Conservation (phyloP, 1,139 yeast genomes). For the Magnusiomyces tetraspermus region DNA sequence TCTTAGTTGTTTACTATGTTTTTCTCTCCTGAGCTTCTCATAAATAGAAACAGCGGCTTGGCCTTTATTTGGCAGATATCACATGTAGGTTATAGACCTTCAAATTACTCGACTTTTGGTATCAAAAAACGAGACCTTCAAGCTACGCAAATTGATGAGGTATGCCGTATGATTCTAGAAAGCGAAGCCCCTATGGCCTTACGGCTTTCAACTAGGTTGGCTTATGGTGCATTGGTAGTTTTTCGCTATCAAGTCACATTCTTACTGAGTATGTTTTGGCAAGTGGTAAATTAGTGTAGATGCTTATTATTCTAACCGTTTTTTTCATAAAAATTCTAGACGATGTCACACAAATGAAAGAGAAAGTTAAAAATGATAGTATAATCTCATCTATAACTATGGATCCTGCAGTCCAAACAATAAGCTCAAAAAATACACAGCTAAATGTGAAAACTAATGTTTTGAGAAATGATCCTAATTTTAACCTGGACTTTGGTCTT, state of each 20-base stretch:
- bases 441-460: background rate
- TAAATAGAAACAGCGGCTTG: constrained; percentile 11
- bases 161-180: constrained; percentile 10
- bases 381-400: background rate
- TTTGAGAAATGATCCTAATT: background rate
- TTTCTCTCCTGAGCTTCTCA: constrained; percentile 11
- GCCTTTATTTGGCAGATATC: constrained; percentile 15
- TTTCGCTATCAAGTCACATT: constrained; percentile 11
- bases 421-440: background rate
- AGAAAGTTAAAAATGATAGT: background rate
- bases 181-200: constrained; percentile 13
- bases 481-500: background rate
- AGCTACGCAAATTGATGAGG: constrained; percentile 10
- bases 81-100: constrained; percentile 11
- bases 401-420: background rate
- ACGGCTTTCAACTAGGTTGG: constrained; percentile 10
- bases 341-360: background rate
- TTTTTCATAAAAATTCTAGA: background rate
- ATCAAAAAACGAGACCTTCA: constrained; percentile 4
- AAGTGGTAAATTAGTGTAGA: background rate
- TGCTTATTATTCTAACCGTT: background rate
- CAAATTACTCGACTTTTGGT: constrained; percentile 2
- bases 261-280: constrained; percentile 2
- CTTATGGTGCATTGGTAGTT: constrained; percentile 13
- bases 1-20: constrained; percentile 11